phyloP scores from a whole-genome alignment of 1,284 basidiomycete species.

The Pterula multifida region DNA sequence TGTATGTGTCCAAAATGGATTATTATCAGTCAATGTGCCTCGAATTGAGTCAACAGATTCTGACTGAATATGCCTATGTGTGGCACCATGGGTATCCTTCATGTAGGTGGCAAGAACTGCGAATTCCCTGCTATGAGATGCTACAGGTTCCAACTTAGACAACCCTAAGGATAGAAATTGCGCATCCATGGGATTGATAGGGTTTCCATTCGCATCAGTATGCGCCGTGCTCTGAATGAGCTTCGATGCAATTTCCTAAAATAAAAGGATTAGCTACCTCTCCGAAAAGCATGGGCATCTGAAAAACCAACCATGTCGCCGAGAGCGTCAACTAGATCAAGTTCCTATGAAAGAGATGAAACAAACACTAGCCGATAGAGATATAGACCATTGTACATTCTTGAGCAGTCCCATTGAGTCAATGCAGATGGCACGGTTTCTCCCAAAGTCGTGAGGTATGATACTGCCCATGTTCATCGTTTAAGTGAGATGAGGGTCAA shows the following conservation, averaged over 20 bases:
- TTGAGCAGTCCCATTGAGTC: constrained; percentile 27
- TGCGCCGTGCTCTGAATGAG: constrained; percentile 33
- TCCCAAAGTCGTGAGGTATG: constrained; percentile 52
- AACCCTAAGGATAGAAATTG: constrained; percentile 44
- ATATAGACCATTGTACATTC: constrained; percentile 18
- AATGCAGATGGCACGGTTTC: constrained; percentile 36
- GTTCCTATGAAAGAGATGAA: constrained; percentile 23
- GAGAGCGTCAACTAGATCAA: constrained; percentile 54
- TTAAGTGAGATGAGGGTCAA: too few species aligned
- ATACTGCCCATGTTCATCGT: constrained; percentile 35
- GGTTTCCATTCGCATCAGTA: constrained; percentile 30
- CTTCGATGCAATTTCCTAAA: constrained; percentile 47
- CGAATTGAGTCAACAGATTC: background rate
- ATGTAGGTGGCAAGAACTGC: constrained; percentile 35
- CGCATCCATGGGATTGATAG: constrained; percentile 45
- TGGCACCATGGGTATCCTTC: constrained; percentile 41
- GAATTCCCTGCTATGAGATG: constrained; percentile 33
- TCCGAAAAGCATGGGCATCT: background rate
- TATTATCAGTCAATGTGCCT: too few species aligned
- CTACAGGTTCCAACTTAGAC: constrained; percentile 39
- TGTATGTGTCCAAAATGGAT: constrained; percentile 6
- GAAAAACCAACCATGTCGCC: constrained; percentile 43
- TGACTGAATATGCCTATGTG: constrained; percentile 29
- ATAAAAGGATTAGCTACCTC: too few species aligned
- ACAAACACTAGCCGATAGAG: too few species aligned